Evolutionary conservation across 192 early-diverging fungal species (phyloP).

Genomic region (Chytriomyces sp.): DNA sequence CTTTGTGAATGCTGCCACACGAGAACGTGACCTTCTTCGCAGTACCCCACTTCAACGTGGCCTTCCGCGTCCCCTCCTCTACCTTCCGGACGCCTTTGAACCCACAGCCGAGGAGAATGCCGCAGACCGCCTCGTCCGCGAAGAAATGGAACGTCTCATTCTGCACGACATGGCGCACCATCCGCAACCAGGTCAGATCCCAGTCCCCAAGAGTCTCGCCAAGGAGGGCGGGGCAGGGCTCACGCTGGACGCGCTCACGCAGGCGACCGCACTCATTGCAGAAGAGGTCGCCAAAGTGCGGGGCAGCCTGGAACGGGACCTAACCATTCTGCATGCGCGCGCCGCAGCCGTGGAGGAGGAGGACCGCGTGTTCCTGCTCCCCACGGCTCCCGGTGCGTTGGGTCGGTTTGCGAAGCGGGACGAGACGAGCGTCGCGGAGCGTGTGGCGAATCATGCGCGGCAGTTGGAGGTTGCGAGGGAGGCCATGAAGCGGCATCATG

Average conservation of each 20-base stretch:
- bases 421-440: background rate
- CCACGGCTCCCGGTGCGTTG: background rate
- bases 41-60: constrained; percentile 74
- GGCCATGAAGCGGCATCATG: constrained; percentile 73
- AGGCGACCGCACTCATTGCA: constrained; percentile 59
- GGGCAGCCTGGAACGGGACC: background rate
- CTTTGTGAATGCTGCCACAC: constrained; percentile 52
- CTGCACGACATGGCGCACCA: constrained; percentile 71
- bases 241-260: constrained; percentile 59
- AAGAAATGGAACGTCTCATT: constrained; percentile 62
- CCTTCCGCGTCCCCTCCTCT: constrained; percentile 72
- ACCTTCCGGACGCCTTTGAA: constrained; percentile 41
- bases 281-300: constrained; percentile 44
- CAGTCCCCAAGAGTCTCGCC: constrained; percentile 24
- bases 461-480: constrained; percentile 60
- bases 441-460: background rate
- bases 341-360: too few relatives aligned
- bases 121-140: background rate
- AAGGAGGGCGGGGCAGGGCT: constrained; percentile 24
- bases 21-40: constrained; percentile 59
- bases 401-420: constrained; percentile 12
- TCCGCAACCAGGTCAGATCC: constrained; percentile 67
- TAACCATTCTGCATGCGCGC: background rate
- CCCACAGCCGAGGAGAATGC: background rate
- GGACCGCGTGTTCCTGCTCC: background rate